Conservation (phyloP, 2,329 filamentous ascomycete genomes). For the Aspergillus costaricaensis region DNA sequence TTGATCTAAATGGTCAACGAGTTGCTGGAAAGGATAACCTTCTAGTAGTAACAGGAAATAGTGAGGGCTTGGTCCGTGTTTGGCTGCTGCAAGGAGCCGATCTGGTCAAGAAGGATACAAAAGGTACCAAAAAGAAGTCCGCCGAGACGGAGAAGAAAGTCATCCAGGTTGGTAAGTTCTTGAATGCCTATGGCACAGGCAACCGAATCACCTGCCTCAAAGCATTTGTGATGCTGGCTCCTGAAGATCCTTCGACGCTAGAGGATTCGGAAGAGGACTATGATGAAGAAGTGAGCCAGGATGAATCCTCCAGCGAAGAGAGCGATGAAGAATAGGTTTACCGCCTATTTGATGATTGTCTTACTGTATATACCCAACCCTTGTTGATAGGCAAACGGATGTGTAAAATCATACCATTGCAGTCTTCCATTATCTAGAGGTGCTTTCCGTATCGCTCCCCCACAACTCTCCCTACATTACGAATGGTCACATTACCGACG, state of each 20-base stretch:
- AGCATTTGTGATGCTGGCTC: conserved; percentile 79
- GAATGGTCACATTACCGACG: neutral
- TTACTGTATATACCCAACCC: conserved; percentile 25
- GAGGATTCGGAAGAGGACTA: conserved; percentile 45
- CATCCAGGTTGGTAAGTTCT: conserved; percentile 62
- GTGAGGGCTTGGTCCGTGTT: conserved; percentile 79
- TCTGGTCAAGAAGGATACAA: conserved; percentile 25
- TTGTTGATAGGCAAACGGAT: conserved; percentile 14
- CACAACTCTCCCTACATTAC: too few relatives aligned
- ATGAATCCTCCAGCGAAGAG: conserved; percentile 27
- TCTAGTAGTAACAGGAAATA: conserved; percentile 73
- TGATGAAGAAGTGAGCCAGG: conserved; percentile 27
- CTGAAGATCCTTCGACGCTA: conserved; percentile 55
- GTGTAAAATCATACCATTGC: conserved; percentile 12
- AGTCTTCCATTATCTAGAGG: neutral
- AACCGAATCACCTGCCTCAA: conserved; percentile 88
- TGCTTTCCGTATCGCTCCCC: neutral
- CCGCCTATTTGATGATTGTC: conserved; percentile 9
- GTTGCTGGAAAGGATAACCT: conserved; percentile 41
- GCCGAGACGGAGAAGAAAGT: conserved; percentile 22
- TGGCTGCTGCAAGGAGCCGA: conserved; percentile 61
- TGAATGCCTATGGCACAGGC: conserved; percentile 80
- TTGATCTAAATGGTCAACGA: conserved; percentile 50
- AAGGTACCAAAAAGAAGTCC: conserved; percentile 21
- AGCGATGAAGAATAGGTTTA: conserved; percentile 28